phyloP scores from a whole-genome alignment of 176 grass and related monocot species.

The Zizania latifolia region DNA sequence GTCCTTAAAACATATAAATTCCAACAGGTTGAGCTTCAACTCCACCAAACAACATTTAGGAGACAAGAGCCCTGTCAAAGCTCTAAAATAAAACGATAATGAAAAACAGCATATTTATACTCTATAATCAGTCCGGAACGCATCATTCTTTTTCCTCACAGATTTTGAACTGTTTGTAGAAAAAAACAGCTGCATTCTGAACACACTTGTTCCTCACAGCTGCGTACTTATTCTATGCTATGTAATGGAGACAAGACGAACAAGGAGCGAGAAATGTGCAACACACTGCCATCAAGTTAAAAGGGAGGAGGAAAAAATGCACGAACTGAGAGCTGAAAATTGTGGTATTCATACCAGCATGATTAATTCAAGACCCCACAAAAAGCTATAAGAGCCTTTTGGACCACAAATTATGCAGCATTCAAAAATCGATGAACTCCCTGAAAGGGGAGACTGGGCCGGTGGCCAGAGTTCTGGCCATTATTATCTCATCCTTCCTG shows the following conservation, averaged over 20 bases:
- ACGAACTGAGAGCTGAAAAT: background rate
- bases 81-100: background rate
- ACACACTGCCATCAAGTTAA: background rate
- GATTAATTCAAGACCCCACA: slow-evolving; percentile 29
- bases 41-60: no score
- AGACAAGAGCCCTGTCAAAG: no score
- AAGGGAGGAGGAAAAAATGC: background rate
- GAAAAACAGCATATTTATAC: background rate
- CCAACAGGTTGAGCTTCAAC: no score
- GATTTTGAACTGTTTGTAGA: background rate
- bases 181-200: no score
- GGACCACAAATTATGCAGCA: slow-evolving; percentile 12
- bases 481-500: background rate
- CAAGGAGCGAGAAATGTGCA: background rate
- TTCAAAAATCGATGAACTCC: background rate
- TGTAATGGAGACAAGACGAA: no score
- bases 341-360: slow-evolving; percentile 8
- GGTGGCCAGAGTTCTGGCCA: background rate
- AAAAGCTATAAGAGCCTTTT: background rate
- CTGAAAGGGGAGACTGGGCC: background rate
- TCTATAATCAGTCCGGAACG: no score
- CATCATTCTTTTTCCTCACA: background rate
- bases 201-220: no score
- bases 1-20: no score
- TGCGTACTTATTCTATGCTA: no score